Evolutionary conservation across 108 stramenopile species (phyloP).

Genomic region (Conticribra guillardii): DNA sequence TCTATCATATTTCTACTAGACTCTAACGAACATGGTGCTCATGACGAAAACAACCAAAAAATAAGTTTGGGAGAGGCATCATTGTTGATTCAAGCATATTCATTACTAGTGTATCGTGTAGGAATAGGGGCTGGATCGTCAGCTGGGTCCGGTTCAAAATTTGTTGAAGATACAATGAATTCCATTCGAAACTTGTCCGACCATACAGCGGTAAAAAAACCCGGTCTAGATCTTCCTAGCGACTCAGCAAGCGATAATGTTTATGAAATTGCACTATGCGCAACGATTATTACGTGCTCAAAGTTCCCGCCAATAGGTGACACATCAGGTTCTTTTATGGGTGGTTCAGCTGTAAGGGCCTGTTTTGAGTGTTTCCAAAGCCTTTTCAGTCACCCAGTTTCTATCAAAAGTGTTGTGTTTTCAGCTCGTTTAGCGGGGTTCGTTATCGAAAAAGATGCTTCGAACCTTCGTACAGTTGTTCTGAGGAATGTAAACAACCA

Average conservation of each 20-base stretch:
- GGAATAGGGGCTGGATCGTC: background rate
- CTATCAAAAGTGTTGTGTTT: constrained; percentile 16
- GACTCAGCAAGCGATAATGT: constrained; percentile 16
- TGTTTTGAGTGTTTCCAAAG: constrained; percentile 13
- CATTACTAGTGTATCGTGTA: constrained; percentile 20
- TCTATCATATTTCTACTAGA: background rate
- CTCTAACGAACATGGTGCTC: too few species aligned
- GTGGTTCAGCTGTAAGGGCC: background rate
- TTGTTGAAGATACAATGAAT: constrained; percentile 18
- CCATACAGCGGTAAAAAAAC: background rate
- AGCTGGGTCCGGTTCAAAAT: background rate
- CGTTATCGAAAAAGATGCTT: constrained; percentile 3
- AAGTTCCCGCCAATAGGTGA: constrained; percentile 1
- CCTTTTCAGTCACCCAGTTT: constrained; percentile 8
- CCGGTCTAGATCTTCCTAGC: background rate
- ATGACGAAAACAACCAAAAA: background rate
- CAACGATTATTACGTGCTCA: constrained; percentile 11
- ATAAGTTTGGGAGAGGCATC: constrained; percentile 12
- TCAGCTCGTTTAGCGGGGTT: constrained; percentile 19
- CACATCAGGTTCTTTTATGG: background rate
- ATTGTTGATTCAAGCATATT: constrained; percentile 20
- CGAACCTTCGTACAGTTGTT: background rate
- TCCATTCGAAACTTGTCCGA: constrained; percentile 11
- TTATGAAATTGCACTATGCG: constrained; percentile 17
- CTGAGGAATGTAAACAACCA: background rate